phyloP scores from a whole-genome alignment of 2,329 filamentous ascomycete genomes.

The Fusarium palustre region DNA sequence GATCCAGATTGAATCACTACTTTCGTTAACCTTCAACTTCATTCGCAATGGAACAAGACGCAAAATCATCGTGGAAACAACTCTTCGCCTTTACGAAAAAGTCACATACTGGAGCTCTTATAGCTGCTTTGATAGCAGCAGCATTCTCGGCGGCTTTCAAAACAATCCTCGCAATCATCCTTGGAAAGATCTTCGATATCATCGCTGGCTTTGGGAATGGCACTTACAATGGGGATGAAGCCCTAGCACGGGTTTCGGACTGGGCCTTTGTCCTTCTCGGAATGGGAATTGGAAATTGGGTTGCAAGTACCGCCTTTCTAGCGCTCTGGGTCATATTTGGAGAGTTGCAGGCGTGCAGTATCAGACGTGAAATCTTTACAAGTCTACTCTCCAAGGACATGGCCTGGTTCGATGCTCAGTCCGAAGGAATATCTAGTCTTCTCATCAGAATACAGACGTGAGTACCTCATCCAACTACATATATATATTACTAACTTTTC shows the following conservation, averaged over 20 bases:
- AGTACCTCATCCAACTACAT: conserved; percentile 44
- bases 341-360: conserved; percentile 79
- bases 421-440: conserved; percentile 78
- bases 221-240: conserved; percentile 58
- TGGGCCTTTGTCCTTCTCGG: conserved; percentile 73
- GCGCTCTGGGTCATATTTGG: conserved; percentile 81
- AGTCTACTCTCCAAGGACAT: conserved; percentile 79
- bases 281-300: conserved; percentile 74
- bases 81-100: conserved; percentile 80
- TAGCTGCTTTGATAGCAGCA: conserved; percentile 67
- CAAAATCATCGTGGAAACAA: conserved; percentile 52
- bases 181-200: conserved; percentile 79
- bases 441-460: conserved; percentile 80
- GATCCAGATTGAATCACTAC: not conserved
- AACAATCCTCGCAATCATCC: conserved; percentile 74
- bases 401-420: conserved; percentile 82
- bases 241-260: conserved; percentile 67
- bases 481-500: not conserved
- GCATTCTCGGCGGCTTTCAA: conserved; percentile 70
- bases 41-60: conserved; percentile 33
- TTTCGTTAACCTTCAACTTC: not conserved
- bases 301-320: conserved; percentile 75
- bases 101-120: conserved; percentile 67
- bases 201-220: conserved; percentile 75
- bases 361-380: conserved; percentile 73